phyloP scores from a whole-genome alignment of 2,329 filamentous ascomycete genomes.

The Fusarium aywerte region DNA sequence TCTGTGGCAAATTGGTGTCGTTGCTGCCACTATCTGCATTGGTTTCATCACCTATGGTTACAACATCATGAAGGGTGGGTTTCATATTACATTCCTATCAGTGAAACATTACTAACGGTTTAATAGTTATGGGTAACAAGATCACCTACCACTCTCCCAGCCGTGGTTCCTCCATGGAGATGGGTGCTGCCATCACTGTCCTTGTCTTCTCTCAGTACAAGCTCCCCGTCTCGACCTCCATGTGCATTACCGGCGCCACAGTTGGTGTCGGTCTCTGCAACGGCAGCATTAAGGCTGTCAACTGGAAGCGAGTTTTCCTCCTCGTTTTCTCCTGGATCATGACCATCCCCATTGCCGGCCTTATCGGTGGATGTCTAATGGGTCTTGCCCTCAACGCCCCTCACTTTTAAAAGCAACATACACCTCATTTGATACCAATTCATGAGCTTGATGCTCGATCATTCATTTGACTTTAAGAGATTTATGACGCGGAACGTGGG shows the following conservation, averaged over 20 bases:
- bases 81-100: rapidly evolving
- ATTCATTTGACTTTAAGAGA: constrained; percentile 10
- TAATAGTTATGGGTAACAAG: constrained; percentile 83
- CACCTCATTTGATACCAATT: constrained; percentile 13
- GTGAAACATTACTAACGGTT: constrained; percentile 20
- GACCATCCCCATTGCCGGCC: constrained; percentile 57
- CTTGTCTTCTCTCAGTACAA: constrained; percentile 80
- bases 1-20: constrained; percentile 80
- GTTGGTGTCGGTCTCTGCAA: constrained; percentile 84
- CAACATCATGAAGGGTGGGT: constrained; percentile 82
- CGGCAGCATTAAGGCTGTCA: constrained; percentile 75
- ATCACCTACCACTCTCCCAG: constrained; percentile 74
- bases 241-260: constrained; percentile 84
- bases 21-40: constrained; percentile 70
- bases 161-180: constrained; percentile 76
- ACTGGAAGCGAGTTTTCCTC: constrained; percentile 78
- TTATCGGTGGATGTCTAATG: constrained; percentile 56
- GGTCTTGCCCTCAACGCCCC: constrained; percentile 55
- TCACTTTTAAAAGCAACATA: constrained; percentile 45
- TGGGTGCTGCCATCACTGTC: constrained; percentile 81
- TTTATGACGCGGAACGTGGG: neutral
- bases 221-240: constrained; percentile 79
- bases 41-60: constrained; percentile 81
- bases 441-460: constrained; percentile 4
- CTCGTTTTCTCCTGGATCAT: constrained; percentile 70